A percentile compares a stretch with the other conserved stretches of the same genome.
These are phyloP conservation scores for Nemania sp. DNA, from an alignment of 2,329 filamentous ascomycete genomes.

Conservation along the genomic window DNA sequence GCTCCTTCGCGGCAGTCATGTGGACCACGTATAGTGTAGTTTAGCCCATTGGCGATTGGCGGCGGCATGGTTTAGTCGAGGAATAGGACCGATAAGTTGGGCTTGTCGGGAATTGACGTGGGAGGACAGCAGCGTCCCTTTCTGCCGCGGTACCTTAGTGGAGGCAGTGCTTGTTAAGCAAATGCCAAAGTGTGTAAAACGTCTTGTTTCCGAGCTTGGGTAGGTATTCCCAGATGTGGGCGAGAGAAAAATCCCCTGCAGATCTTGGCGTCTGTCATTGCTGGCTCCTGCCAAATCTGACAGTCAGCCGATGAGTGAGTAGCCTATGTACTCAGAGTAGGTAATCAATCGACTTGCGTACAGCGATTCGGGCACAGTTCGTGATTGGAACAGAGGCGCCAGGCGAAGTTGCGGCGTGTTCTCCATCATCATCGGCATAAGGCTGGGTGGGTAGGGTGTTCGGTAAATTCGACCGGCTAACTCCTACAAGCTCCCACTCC, in stretches of 20 bases:
- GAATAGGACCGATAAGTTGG: slow-evolving; percentile 8
- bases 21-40: slow-evolving; percentile 9
- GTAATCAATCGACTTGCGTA: neutral
- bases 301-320: no score
- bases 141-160: neutral
- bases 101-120: slow-evolving; percentile 7
- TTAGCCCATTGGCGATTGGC: slow-evolving; percentile 1
- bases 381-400: neutral
- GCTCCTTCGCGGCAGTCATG: slow-evolving; percentile 21
- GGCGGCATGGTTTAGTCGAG: slow-evolving; percentile 9
- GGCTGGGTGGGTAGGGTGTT: neutral
- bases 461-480: neutral
- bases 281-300: neutral
- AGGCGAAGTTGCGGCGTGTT: neutral
- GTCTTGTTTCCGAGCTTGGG: neutral
- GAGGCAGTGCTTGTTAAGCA: slow-evolving; percentile 8
- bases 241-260: slow-evolving; percentile 5
- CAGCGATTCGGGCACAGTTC: neutral
- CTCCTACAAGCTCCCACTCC: slow-evolving; percentile 46
- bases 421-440: neutral
- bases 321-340: no score
- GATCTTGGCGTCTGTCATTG: slow-evolving; percentile 9
- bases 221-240: neutral
- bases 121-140: slow-evolving; percentile 2
- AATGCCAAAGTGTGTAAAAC: slow-evolving; percentile 10